These are phyloP conservation scores for Corymbia maculata DNA, from an alignment of 345 rosid species.

Conservation along the genomic window DNA sequence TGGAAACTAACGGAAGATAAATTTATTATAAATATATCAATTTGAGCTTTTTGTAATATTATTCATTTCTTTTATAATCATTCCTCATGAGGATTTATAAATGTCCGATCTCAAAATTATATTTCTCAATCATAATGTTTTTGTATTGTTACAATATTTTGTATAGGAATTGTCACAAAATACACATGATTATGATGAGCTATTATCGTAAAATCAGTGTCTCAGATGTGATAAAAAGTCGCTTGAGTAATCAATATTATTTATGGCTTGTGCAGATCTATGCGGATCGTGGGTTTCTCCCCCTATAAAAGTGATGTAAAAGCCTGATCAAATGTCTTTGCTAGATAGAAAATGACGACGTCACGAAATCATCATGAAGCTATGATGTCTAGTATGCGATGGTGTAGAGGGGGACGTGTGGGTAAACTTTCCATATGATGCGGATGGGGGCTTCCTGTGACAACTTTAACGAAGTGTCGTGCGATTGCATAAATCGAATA, in stretches of 20 bases:
- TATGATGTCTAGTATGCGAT: background rate
- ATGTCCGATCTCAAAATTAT: background rate
- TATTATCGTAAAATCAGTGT: background rate
- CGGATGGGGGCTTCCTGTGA: background rate
- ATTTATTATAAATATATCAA: too few species aligned
- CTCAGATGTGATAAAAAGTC: background rate
- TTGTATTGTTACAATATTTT: background rate
- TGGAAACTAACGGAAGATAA: rapidly evolving
- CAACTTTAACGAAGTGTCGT: background rate
- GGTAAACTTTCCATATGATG: background rate
- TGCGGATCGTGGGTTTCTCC: background rate
- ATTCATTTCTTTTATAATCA: background rate
- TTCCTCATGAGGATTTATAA: background rate
- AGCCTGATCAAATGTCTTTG: background rate
- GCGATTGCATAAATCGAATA: background rate
- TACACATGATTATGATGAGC: background rate
- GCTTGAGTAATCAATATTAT: background rate
- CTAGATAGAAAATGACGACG: background rate
- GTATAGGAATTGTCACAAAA: background rate
- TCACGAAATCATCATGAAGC: background rate
- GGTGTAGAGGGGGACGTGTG: background rate
- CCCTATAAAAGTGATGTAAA: background rate
- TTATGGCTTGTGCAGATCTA: background rate
- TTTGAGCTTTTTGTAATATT: too few species aligned
- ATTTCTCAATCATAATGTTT: background rate